Evolutionary conservation across 2,329 filamentous ascomycete species (phyloP).

Genomic region (Microascus cirrosus): DNA sequence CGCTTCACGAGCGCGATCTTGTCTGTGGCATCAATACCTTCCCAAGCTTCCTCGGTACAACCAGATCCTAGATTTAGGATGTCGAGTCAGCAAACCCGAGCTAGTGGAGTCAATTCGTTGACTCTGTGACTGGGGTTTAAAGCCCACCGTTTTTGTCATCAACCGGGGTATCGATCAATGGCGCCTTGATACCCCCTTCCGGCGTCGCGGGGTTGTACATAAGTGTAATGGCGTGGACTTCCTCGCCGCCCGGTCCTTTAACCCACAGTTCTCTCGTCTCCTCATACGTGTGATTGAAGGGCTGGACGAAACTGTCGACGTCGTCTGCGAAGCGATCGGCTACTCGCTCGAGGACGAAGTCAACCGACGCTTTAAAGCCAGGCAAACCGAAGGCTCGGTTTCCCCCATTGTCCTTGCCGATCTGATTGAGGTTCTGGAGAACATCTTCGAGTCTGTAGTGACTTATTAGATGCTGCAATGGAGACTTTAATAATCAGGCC

Average conservation of each 20-base stretch:
- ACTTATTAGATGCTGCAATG: neutral
- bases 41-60: slow-evolving; percentile 32
- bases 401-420: slow-evolving; percentile 42
- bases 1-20: slow-evolving; percentile 34
- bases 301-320: slow-evolving; percentile 31
- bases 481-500: neutral
- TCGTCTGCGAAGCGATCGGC: slow-evolving; percentile 23
- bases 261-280: slow-evolving; percentile 29
- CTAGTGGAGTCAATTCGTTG: neutral
- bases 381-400: slow-evolving; percentile 50
- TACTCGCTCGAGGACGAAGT: slow-evolving; percentile 40
- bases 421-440: slow-evolving; percentile 41
- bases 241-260: slow-evolving; percentile 30
- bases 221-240: slow-evolving; percentile 29
- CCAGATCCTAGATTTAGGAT: slow-evolving; percentile 17
- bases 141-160: slow-evolving; percentile 18
- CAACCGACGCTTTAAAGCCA: slow-evolving; percentile 45
- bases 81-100: neutral
- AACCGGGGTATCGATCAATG: slow-evolving; percentile 23
- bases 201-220: slow-evolving; percentile 34
- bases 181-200: slow-evolving; percentile 20
- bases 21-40: slow-evolving; percentile 27
- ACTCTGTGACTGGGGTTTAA: neutral
- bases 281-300: slow-evolving; percentile 33
- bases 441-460: slow-evolving; percentile 35